Conservation (phyloP, 306 rosid species). For the Pterocarpus santalinus region DNA sequence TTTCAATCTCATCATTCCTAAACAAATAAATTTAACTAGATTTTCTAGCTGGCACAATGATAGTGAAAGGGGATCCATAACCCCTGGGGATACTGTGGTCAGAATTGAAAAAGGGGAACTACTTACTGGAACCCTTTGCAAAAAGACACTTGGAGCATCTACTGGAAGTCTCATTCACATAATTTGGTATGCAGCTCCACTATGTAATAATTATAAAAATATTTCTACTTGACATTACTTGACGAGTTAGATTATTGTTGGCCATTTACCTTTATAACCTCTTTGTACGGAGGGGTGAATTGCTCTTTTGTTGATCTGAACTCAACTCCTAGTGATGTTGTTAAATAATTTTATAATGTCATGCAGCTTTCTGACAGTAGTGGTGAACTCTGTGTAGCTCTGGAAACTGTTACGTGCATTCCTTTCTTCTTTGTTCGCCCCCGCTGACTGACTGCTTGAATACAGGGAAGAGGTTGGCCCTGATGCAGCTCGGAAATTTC, state of each 20-base stretch:
- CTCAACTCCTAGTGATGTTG: not conserved
- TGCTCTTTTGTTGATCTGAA: conserved; percentile 16
- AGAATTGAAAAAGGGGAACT: conserved; percentile 98
- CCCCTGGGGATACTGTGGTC: conserved; percentile 95
- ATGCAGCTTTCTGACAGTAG: conserved; percentile 15
- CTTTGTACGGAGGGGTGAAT: not conserved
- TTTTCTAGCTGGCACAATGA: conserved; percentile 95
- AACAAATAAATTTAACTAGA: conserved; percentile 87
- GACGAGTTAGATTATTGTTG: conserved; percentile 11
- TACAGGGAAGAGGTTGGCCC: conserved; percentile 99
- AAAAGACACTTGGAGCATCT: conserved; percentile 93
- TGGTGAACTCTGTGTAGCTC: conserved; percentile 14
- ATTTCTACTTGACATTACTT: conserved; percentile 32
- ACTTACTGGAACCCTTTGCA: conserved; percentile 94
- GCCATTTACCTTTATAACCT: not conserved
- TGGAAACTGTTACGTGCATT: conserved; percentile 29
- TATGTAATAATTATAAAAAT: not conserved
- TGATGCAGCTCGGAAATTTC: conserved; percentile 98
- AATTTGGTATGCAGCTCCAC: conserved; percentile 71
- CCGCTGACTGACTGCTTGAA: conserved; percentile 39
- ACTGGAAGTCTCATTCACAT: conserved; percentile 98
- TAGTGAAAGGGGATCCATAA: conserved; percentile 73
- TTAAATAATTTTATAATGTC: conserved; percentile 1
- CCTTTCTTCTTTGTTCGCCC: conserved; percentile 12
- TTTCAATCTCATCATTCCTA: conserved; percentile 96